Base-by-base conservation (phyloP, 177 flowering plant species). In the Vitis hybrid region DNA sequence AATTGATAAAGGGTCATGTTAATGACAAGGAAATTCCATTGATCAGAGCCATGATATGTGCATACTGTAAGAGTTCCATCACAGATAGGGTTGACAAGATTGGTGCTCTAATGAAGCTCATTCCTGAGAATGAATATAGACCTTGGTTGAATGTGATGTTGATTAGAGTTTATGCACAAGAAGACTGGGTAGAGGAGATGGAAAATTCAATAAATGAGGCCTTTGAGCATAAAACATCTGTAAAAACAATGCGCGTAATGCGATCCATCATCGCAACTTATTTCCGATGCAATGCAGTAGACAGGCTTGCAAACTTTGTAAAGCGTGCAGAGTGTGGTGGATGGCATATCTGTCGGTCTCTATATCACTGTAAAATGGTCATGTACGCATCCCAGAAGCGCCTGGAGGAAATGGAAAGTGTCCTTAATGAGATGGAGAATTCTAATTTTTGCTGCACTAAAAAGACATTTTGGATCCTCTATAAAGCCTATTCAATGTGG, bases 351-450 rank as follows among this genome's bases (percentile, higher is more conserved):
- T 86, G 90, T 71, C 77, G 94, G 64, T 88, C 91, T 53, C 71
- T 92, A 48, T 94, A 91, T 72, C 97, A 91, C 70, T 86, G 90
- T 72, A 87, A 84, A 73, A 90, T 92, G 97, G 88, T 86, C 41
- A 81, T 91, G 97, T 92, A 82, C 83, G 76, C 82, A 21, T 76
- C 84, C 50, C 78, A 86, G 58, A 80, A 79, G 17, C 90, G 95
- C n/a, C 66, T 92, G 46, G 82, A 78, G 60, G 96, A 94, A 74
- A 94, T 93, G 99, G 95, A 90, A 77, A 65, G 62, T 52, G 95
- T 90, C 60, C 82, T 92, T 11, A 68, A 72, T 66, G 97, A 92
- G 81, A 90, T 92, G 99, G 81, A 82, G 58, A 74, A 51, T 24
- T 72, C 63, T 35, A 80, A 82, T 15, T 21, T 90, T 13, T 68